Conservation (phyloP, 495 filamentous ascomycete genomes). For the Lepraria neglecta region DNA sequence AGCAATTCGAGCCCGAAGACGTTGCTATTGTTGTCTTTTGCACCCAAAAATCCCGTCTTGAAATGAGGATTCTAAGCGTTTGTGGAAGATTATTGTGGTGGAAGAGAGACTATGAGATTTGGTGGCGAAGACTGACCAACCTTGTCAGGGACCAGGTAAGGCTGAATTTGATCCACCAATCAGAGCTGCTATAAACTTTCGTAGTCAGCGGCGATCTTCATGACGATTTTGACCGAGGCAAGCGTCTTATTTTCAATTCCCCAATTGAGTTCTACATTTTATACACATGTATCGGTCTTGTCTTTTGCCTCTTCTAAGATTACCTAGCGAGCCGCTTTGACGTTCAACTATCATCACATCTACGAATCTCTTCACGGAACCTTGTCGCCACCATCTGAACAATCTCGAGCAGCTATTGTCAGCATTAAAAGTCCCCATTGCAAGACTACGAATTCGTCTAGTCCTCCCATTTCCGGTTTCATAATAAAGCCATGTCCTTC, state of each 20-base stretch:
- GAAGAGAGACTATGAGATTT: not conserved
- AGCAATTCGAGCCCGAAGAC: too few species aligned
- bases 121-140: not conserved
- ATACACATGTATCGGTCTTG: too few species aligned
- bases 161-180: not conserved
- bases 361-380: not conserved
- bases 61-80: too few species aligned
- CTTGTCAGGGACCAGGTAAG: not conserved
- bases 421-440: not conserved
- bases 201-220: not conserved
- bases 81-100: not conserved
- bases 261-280: too few species aligned
- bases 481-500: slow-evolving; percentile 65
- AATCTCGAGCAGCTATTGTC: not conserved
- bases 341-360: not conserved
- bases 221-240: slow-evolving; percentile 4
- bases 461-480: not conserved
- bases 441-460: not conserved
- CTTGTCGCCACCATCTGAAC: not conserved
- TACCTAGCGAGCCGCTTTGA: too few species aligned
- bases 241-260: too few species aligned
- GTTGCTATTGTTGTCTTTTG: too few species aligned
- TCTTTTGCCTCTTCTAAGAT: too few species aligned
- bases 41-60: too few species aligned
- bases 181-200: not conserved